Evolutionary conservation across 306 rosid genomes (phyloP).

Genomic region (Gillenia trifoliata): DNA sequence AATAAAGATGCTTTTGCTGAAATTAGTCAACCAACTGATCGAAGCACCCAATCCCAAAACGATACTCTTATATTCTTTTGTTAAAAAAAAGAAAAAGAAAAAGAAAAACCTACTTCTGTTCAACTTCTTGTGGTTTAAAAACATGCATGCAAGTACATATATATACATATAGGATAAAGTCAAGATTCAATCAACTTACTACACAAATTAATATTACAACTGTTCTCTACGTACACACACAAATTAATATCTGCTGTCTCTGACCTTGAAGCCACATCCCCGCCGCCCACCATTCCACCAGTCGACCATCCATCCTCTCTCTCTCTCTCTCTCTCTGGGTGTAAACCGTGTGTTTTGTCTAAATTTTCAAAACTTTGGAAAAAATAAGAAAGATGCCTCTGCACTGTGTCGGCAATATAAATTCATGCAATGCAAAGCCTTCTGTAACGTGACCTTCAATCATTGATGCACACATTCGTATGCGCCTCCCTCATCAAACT

Average conservation of each 20-base stretch:
- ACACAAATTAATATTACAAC: no score
- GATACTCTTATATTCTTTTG: not conserved
- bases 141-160: not conserved
- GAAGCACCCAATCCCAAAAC: not conserved
- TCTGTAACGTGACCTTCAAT: constrained; percentile 35
- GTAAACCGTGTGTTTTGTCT: not conserved
- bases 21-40: not conserved
- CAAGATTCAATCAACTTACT: not conserved
- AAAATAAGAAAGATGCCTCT: not conserved
- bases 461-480: constrained; percentile 34
- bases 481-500: constrained; percentile 17
- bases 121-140: not conserved
- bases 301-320: not conserved
- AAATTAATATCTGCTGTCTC: not conserved
- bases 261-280: constrained; percentile 4
- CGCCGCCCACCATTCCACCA: not conserved
- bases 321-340: not conserved
- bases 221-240: no score
- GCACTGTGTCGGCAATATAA: not conserved
- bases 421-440: constrained; percentile 9
- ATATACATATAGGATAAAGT: not conserved
- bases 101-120: not conserved
- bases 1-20: not conserved
- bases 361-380: not conserved
- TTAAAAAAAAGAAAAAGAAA: not conserved